Percentiles rank a stretch among this genome's conserved stretches.
These are phyloP conservation scores for Chernovozyma aurita DNA, from an alignment of 1,139 yeast genomes.

Conservation along the genomic window DNA sequence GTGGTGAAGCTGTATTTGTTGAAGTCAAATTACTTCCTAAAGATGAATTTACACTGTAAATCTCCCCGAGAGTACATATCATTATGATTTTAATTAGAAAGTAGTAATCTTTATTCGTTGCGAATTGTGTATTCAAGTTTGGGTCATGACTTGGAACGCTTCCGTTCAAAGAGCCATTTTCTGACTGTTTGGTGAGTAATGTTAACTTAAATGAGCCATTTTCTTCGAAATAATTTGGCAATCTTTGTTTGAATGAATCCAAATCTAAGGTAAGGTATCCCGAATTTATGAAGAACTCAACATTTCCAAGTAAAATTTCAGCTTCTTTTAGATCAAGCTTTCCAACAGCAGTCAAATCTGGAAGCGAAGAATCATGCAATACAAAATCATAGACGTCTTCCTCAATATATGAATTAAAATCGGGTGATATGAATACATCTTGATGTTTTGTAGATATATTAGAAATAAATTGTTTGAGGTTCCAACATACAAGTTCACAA, in stretches of 20 bases:
- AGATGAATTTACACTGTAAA: constrained; percentile 14
- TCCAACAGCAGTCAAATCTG: constrained; percentile 1
- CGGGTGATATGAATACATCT: constrained; percentile 18
- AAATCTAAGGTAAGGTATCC: constrained; percentile 25
- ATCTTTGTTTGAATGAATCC: constrained; percentile 13
- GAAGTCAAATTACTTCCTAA: constrained; percentile 5
- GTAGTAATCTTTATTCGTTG: no score
- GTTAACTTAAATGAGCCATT: constrained; percentile 9
- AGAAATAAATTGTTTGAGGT: constrained; percentile 17
- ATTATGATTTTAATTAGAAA: constrained; percentile 19
- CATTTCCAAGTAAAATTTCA: constrained; percentile 11
- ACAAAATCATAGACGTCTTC: constrained; percentile 19
- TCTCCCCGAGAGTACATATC: constrained; percentile 20
- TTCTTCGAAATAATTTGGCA: constrained; percentile 12
- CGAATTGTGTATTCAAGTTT: no score
- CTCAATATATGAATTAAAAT: constrained; percentile 22
- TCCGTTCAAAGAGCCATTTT: no score
- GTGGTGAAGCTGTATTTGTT: constrained; percentile 4
- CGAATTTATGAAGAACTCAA: constrained; percentile 19
- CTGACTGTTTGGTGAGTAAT: no score
- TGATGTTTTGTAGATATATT: constrained; percentile 9
- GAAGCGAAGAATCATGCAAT: constrained; percentile 5
- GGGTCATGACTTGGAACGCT: no score
- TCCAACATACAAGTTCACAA: constrained; percentile 25
- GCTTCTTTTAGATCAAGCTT: constrained; percentile 3